A percentile compares a stretch with the other conserved stretches of the same genome.
Evolutionary conservation across 306 rosid species (phyloP).

Genomic region (Rosa lucieae): DNA sequence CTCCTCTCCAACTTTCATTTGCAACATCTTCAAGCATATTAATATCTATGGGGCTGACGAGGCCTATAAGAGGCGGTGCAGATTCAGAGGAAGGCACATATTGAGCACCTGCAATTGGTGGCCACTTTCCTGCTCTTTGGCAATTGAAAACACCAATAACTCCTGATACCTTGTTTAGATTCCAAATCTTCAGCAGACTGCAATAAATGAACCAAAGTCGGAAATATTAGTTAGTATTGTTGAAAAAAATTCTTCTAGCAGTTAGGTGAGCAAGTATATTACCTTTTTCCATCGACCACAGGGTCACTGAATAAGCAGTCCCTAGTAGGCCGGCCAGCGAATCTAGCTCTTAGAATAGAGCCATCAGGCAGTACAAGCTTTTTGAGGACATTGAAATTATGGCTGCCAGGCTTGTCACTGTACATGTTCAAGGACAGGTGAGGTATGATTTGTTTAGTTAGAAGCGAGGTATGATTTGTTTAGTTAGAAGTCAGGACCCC

Average conservation of each 20-base stretch:
- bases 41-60: conserved; percentile 17
- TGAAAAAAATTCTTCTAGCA: neutral
- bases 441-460: too few relatives aligned
- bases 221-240: neutral
- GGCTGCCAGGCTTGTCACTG: conserved; percentile 21
- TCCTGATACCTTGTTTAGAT: conserved; percentile 20
- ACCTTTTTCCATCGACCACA: conserved; percentile 6
- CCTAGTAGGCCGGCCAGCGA: conserved; percentile 13
- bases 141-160: conserved; percentile 27
- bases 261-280: neutral
- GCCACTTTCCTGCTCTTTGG: conserved; percentile 29
- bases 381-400: conserved; percentile 13
- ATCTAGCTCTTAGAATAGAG: conserved; percentile 17
- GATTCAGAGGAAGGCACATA: conserved; percentile 4
- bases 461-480: neutral
- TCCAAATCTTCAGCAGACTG: conserved; percentile 31
- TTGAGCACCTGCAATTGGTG: conserved; percentile 9
- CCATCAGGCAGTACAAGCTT: conserved; percentile 23
- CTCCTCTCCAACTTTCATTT: conserved; percentile 18
- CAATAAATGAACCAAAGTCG: neutral
- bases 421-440: neutral
- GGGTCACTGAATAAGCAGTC: conserved; percentile 22
- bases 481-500: neutral
- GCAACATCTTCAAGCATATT: conserved; percentile 18
- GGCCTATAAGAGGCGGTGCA: conserved; percentile 1